Base-by-base conservation (phyloP, 148 eudicot species). In the Pouteria glomerata region DNA sequence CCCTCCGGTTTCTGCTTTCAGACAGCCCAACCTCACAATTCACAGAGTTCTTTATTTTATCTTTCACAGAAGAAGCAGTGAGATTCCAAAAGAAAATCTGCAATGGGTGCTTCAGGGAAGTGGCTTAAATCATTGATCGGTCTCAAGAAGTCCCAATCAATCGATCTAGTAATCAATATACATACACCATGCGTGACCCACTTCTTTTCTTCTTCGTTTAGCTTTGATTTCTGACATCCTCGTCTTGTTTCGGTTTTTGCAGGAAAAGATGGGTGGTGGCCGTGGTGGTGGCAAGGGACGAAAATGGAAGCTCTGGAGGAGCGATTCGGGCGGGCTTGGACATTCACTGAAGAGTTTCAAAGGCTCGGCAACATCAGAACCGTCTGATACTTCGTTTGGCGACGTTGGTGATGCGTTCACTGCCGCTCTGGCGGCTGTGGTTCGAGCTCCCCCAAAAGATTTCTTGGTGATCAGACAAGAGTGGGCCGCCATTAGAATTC, bases 401-500 rank as follows among this genome's bases (percentile, higher is more conserved):
- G 79, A n/a, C n/a, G n/a, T 26, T 53, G 85, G 74, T 42, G 81
- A 67, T 37, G 83, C 77, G 23, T 79, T 90, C 21, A 84, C 71
- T 77, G 98, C 93, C 34, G 98, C 96, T 35, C 80, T 91, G 85
- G 93, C 97, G 65, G 80, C 90, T 15, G 85, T 91, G 65, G 73
- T 87, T 51, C 86, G 93, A 42, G 98, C 91, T 65, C 89, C 88
- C 1, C 79, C 86, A 0, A 95, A 87, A 69, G 84, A 94, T 71
- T 89, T 94, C 80, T 68, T 79, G 83, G 66, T 81, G n/a, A 83
- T 91, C 19, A 86, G 87, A 30, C 84, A 84, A 63, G 97, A 91
- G 77, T 94, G 98, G 98, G 98, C 97, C 52, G 87, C 96, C 0
- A 80, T 86, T 55, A 87, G 97, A 3, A 91, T 94, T 53, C 97